Percentiles rank a stretch among this genome's conserved stretches.
Evolutionary conservation across 208 protist genomes (phyloP).

Genomic region (Crithidia bombi): DNA sequence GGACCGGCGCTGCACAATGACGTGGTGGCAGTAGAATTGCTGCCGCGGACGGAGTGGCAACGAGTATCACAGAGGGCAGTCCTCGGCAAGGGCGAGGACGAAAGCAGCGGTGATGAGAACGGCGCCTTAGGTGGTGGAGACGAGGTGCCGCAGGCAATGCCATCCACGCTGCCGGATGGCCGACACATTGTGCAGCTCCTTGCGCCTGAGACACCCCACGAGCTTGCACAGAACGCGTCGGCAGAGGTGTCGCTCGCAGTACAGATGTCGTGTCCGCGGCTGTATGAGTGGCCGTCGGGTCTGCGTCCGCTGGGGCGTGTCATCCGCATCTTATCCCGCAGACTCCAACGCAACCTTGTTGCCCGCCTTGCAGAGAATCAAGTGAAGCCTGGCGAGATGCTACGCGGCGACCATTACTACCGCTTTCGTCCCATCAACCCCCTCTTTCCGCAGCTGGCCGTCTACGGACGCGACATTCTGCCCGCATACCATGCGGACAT

Average conservation of each 20-base stretch:
- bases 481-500: constrained; percentile 39
- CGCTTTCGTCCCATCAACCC: constrained; percentile 70
- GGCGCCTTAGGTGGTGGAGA: constrained; percentile 2
- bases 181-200: constrained; percentile 48
- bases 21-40: constrained; percentile 73
- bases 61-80: background rate
- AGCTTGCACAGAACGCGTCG: constrained; percentile 4
- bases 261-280: constrained; percentile 31
- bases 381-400: constrained; percentile 32
- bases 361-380: constrained; percentile 48
- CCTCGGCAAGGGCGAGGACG: constrained; percentile 5
- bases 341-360: constrained; percentile 40
- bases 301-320: constrained; percentile 47
- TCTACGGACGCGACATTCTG: constrained; percentile 70
- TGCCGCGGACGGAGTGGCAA: constrained; percentile 28
- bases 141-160: constrained; percentile 23
- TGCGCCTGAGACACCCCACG: constrained; percentile 21
- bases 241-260: constrained; percentile 36
- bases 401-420: constrained; percentile 61
- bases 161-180: constrained; percentile 50
- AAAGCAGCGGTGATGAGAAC: background rate
- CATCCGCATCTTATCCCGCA: constrained; percentile 49
- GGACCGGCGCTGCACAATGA: constrained; percentile 55
- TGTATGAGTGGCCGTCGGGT: constrained; percentile 38
- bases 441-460: constrained; percentile 57